These are phyloP conservation scores for Coemansia sp. DNA, from an alignment of 192 early-diverging fungal genomes.

Conservation along the genomic window DNA sequence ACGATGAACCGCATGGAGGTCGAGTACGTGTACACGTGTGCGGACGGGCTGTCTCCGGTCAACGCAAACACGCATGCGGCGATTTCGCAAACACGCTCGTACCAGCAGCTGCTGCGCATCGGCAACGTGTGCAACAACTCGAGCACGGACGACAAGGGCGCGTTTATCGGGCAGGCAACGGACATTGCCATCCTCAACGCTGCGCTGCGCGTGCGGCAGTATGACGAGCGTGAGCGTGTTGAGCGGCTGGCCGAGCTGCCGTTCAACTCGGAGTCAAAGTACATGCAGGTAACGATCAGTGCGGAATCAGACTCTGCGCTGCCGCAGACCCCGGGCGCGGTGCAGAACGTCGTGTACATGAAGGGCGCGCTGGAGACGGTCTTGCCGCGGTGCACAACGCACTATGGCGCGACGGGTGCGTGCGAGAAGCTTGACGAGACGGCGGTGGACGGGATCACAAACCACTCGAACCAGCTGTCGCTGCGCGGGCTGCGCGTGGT, in stretches of 20 bases:
- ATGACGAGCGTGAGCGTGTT: conserved; percentile 68
- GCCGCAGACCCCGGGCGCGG: conserved; percentile 2
- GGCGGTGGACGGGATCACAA: conserved; percentile 58
- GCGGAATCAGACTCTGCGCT: conserved; percentile 31
- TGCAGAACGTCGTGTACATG: conserved; percentile 54
- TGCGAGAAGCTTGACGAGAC: conserved; percentile 55
- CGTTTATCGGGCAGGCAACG: conserved; percentile 86
- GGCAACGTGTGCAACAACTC: conserved; percentile 95
- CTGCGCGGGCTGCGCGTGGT: conserved; percentile 81
- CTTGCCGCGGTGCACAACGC: conserved; percentile 68
- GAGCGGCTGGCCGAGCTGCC: conserved; percentile 75
- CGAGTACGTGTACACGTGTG: conserved; percentile 71
- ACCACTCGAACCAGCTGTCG: conserved; percentile 67
- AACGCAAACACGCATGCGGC: conserved; percentile 19
- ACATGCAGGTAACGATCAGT: conserved; percentile 71
- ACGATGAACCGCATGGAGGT: conserved; percentile 97
- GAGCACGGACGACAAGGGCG: conserved; percentile 65
- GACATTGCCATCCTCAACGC: conserved; percentile 90
- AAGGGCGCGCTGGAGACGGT: conserved; percentile 89
- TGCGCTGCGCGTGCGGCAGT: conserved; percentile 53
- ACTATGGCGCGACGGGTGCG: conserved; percentile 55
- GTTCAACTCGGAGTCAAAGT: conserved; percentile 93
- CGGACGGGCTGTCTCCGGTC: conserved; percentile 42
- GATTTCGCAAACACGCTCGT: conserved; percentile 31
- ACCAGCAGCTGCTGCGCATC: conserved; percentile 50